phyloP scores from a whole-genome alignment of 1,139 yeast genomes.

The Nakaseomyces kungkrabaensis region DNA sequence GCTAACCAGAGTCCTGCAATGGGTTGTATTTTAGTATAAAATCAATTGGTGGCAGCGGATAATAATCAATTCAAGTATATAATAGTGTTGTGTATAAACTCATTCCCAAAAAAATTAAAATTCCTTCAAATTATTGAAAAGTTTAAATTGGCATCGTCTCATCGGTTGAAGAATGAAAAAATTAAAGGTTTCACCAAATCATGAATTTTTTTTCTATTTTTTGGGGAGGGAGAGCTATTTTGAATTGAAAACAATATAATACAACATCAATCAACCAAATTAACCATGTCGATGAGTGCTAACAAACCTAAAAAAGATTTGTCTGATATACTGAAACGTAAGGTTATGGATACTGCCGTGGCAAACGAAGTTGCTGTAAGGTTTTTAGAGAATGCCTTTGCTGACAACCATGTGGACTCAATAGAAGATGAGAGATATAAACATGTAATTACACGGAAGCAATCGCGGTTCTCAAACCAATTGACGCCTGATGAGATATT shows the following conservation, averaged over 20 bases:
- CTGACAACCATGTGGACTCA: constrained; percentile 10
- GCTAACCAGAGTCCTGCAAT: too few relatives aligned
- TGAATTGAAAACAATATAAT: too few relatives aligned
- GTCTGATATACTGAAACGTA: constrained; percentile 2
- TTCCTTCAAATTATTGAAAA: too few relatives aligned
- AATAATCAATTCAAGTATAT: neutral
- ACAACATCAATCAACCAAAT: too few relatives aligned
- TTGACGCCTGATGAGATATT: constrained; percentile 16
- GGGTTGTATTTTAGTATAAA: too few relatives aligned
- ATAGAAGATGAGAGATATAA: constrained; percentile 22
- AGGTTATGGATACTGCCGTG: constrained; percentile 8
- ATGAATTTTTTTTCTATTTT: neutral
- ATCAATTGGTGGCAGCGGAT: neutral
- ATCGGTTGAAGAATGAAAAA: neutral
- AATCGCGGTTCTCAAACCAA: constrained; percentile 18
- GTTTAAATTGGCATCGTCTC: too few relatives aligned
- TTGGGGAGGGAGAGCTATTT: too few relatives aligned
- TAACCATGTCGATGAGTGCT: neutral
- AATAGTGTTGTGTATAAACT: too few relatives aligned
- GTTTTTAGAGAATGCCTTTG: constrained; percentile 10
- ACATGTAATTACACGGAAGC: constrained; percentile 11
- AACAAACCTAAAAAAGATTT: neutral
- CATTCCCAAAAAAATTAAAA: too few relatives aligned
- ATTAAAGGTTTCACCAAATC: neutral
- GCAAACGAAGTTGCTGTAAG: constrained; percentile 9